These are phyloP conservation scores for Komagataella ulmi DNA, from an alignment of 805 yeast genomes.

Conservation along the genomic window DNA sequence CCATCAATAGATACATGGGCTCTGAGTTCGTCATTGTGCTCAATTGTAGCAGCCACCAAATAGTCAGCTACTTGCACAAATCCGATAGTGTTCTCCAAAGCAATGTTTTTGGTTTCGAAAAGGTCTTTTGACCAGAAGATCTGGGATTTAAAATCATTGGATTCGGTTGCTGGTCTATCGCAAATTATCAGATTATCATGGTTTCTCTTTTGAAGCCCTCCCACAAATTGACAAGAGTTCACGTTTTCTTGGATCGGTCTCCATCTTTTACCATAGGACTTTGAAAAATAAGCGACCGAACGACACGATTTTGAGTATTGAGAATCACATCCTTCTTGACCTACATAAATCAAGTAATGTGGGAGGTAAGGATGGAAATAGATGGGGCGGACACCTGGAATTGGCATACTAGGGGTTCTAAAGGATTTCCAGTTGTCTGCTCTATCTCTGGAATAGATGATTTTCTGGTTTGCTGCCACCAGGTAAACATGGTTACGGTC, in stretches of 20 bases:
- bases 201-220: conserved; percentile 27
- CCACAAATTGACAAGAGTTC: conserved; percentile 51
- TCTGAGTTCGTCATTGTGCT: conserved; percentile 33
- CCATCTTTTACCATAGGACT: conserved; percentile 59
- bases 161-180: conserved; percentile 27
- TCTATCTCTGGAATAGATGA: conserved; percentile 55
- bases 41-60: conserved; percentile 53
- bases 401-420: conserved; percentile 39
- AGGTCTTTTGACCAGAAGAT: conserved; percentile 36
- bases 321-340: conserved; percentile 46
- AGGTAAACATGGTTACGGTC: conserved; percentile 40
- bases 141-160: conserved; percentile 16
- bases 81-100: conserved; percentile 50
- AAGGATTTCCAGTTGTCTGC: conserved; percentile 44
- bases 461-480: conserved; percentile 29
- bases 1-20: conserved; percentile 73
- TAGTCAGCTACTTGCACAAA: conserved; percentile 58
- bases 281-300: conserved; percentile 44
- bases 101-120: conserved; percentile 24
- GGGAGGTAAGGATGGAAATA: conserved; percentile 52
- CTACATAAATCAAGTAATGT: conserved; percentile 55
- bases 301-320: conserved; percentile 33
- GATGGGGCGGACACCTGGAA: conserved; percentile 27
- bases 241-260: conserved; percentile 37
- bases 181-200: conserved; percentile 49